Percentiles rank a stretch among this genome's conserved stretches.
Conservation (phyloP, 495 filamentous ascomycete genomes). For the Penicillium robsamsonii region DNA sequence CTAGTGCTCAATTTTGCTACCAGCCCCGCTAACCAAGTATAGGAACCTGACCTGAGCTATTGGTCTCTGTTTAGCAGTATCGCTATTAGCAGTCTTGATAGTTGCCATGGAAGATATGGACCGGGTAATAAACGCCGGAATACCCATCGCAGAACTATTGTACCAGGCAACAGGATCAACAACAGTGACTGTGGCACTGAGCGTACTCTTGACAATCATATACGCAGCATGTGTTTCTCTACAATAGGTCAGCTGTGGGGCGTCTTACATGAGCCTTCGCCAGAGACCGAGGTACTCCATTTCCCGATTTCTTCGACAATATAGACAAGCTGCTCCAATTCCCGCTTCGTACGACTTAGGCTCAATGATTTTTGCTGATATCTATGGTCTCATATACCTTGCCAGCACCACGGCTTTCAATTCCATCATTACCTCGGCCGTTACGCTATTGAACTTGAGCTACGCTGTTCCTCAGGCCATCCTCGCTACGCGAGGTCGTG, state of each 20-base stretch:
- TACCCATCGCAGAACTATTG: conserved; percentile 11
- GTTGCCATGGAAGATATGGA: conserved; percentile 32
- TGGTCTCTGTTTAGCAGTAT: conserved; percentile 34
- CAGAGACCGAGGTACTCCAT: conserved; percentile 25
- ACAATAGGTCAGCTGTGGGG: conserved; percentile 31
- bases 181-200: neutral
- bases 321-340: conserved; percentile 21
- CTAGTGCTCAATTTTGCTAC: conserved; percentile 16
- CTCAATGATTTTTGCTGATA: conserved; percentile 24
- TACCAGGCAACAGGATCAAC: neutral
- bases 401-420: conserved; percentile 44
- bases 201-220: neutral
- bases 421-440: conserved; percentile 38
- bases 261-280: conserved; percentile 43
- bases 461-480: conserved; percentile 39
- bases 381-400: conserved; percentile 42
- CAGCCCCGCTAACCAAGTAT: neutral
- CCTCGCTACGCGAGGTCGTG: conserved; percentile 28
- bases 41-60: conserved; percentile 31
- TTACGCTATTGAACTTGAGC: conserved; percentile 36
- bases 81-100: conserved; percentile 36
- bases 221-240: neutral
- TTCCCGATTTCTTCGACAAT: conserved; percentile 24
- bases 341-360: conserved; percentile 32
- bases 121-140: neutral